These are phyloP conservation scores for Annulohypoxylon moriforme DNA, from an alignment of 495 filamentous ascomycete genomes.

Conservation along the genomic window DNA sequence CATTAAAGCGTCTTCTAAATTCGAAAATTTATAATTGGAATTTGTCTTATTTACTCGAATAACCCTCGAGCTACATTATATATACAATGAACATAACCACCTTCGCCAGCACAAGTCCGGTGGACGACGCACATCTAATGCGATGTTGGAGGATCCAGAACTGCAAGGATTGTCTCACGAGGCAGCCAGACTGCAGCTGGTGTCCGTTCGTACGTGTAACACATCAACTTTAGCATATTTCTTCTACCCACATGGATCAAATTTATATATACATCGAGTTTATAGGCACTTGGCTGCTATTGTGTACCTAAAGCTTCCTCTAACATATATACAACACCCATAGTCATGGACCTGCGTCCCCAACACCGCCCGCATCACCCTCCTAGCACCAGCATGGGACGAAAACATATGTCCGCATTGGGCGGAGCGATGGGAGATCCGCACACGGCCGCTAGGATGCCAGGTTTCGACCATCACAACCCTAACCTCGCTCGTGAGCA, in stretches of 20 bases:
- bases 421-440: slow-evolving; percentile 64
- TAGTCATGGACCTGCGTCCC: slow-evolving; percentile 64
- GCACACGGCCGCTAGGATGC: slow-evolving; percentile 60
- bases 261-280: neutral
- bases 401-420: slow-evolving; percentile 59
- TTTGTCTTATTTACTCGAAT: neutral
- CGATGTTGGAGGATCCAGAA: slow-evolving; percentile 62
- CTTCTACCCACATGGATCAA: neutral
- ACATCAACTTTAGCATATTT: neutral
- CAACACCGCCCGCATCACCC: slow-evolving; percentile 50
- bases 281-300: neutral
- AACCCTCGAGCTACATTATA: neutral
- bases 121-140: slow-evolving; percentile 50
- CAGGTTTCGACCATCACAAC: slow-evolving; percentile 64
- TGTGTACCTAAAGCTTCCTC: neutral
- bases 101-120: neutral
- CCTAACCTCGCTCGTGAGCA: slow-evolving; percentile 54
- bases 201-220: slow-evolving; percentile 59
- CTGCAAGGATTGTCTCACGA: slow-evolving; percentile 56
- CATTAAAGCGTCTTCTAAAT: neutral
- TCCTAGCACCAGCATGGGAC: slow-evolving; percentile 60
- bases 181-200: slow-evolving; percentile 58
- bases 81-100: slow-evolving; percentile 21
- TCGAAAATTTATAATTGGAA: too few species aligned
- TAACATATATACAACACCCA: neutral